Evolutionary conservation across 139 green algal genomes (phyloP).

Genomic region (Gonium pectorale): DNA sequence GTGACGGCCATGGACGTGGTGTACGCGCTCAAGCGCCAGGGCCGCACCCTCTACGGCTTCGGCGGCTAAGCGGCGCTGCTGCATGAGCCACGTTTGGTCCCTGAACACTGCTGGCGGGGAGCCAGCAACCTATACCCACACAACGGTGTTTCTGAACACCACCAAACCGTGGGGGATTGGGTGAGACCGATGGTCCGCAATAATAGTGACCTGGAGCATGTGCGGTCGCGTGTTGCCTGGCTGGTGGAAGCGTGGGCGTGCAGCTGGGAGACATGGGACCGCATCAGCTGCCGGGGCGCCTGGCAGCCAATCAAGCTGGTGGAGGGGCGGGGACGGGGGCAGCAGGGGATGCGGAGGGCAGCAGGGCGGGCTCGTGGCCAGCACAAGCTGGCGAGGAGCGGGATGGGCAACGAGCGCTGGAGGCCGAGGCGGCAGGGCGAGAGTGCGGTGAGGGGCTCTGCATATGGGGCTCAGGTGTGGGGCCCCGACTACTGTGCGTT

Average conservation of each 20-base stretch:
- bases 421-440: not conserved
- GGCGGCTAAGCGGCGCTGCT: no score
- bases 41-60: constrained; percentile 49
- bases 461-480: no score
- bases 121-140: no score
- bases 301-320: not conserved
- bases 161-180: no score
- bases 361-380: no score
- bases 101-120: no score
- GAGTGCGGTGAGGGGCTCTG: not conserved
- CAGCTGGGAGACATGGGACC: not conserved
- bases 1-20: constrained; percentile 97
- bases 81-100: no score
- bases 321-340: not conserved
- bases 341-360: not conserved
- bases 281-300: not conserved
- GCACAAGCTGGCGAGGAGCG: not conserved
- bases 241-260: constrained; percentile 46
- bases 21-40: constrained; percentile 83
- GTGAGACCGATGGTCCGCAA: no score
- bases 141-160: no score
- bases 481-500: no score
- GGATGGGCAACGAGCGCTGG: not conserved
- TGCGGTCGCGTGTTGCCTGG: not conserved
- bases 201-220: not conserved